Evolutionary conservation across 495 filamentous ascomycete genomes (phyloP).

Genomic region (Annulohypoxylon stygium): DNA sequence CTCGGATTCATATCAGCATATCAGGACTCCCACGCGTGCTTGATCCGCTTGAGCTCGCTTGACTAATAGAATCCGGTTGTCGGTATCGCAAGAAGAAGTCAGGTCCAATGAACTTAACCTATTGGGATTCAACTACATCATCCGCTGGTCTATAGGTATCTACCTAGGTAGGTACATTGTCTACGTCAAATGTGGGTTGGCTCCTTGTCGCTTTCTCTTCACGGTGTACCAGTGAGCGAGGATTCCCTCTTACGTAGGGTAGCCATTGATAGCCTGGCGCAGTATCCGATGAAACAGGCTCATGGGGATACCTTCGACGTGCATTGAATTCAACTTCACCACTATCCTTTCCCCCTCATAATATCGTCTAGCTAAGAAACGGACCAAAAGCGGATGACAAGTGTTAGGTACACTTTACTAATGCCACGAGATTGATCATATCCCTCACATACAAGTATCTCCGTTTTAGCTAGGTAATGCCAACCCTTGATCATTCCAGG

Average conservation of each 20-base stretch:
- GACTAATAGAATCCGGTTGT: constrained; percentile 43
- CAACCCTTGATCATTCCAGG: constrained; percentile 18
- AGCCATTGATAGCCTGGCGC: too few species aligned
- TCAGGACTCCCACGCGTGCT: constrained; percentile 24
- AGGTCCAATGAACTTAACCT: constrained; percentile 25
- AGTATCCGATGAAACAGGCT: too few species aligned
- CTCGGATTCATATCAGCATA: constrained; percentile 31
- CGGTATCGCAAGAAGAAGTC: constrained; percentile 35
- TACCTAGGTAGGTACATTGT: constrained; percentile 3
- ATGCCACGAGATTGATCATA: constrained; percentile 10
- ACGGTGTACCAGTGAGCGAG: too few species aligned
- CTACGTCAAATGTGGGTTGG: constrained; percentile 4
- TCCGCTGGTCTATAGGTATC: not conserved
- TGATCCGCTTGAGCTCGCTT: constrained; percentile 22
- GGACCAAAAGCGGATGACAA: not conserved
- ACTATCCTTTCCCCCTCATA: too few species aligned
- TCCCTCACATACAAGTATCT: constrained; percentile 2
- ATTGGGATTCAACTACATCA: constrained; percentile 6
- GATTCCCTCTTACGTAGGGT: too few species aligned
- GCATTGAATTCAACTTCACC: too few species aligned
- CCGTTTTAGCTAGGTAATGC: constrained; percentile 32
- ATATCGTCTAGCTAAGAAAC: too few species aligned
- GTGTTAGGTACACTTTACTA: constrained; percentile 4
- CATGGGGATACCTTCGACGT: too few species aligned
- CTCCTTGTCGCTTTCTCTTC: constrained; percentile 18